A percentile compares a stretch with the other conserved stretches of the same genome.
Conservation (phyloP, 106 monocot species). For the Gastrodia elata region DNA sequence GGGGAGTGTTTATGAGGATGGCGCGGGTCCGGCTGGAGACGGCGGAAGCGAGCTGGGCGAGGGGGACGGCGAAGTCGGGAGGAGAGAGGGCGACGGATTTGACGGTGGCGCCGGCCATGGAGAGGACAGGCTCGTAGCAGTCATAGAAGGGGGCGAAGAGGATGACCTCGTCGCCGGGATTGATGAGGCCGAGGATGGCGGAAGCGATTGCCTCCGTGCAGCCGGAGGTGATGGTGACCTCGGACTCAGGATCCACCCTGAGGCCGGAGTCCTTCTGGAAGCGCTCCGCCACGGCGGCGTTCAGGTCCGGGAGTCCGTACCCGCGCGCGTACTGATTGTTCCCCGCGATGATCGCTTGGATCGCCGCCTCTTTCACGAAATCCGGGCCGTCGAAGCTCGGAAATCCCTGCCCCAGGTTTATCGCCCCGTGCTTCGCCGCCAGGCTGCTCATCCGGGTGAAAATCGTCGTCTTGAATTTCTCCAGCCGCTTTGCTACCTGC, state of each 20-base stretch:
- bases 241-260: conserved; percentile 70
- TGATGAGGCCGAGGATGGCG: conserved; percentile 79
- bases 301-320: conserved; percentile 77
- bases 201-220: conserved; percentile 99
- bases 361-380: conserved; percentile 91
- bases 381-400: conserved; percentile 97
- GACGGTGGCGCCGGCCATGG: conserved; percentile 88
- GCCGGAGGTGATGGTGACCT: conserved; percentile 91
- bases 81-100: conserved; percentile 70
- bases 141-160: conserved; percentile 96
- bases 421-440: conserved; percentile 79
- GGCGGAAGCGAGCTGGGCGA: conserved; percentile 53
- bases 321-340: conserved; percentile 96
- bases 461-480: conserved; percentile 94
- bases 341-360: conserved; percentile 73
- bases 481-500: conserved; percentile 84
- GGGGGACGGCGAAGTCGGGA: conserved; percentile 71
- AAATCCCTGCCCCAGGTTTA: conserved; percentile 97
- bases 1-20: conserved; percentile 84
- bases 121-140: conserved; percentile 83
- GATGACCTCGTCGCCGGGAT: conserved; percentile 91
- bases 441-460: conserved; percentile 98
- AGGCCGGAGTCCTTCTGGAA: conserved; percentile 77
- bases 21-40: conserved; percentile 68
- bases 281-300: conserved; percentile 62